Percentiles rank a stretch among this genome's conserved stretches.
These are phyloP conservation scores for Fusarium luffae DNA, from an alignment of 2,329 filamentous ascomycete species.

Conservation along the genomic window DNA sequence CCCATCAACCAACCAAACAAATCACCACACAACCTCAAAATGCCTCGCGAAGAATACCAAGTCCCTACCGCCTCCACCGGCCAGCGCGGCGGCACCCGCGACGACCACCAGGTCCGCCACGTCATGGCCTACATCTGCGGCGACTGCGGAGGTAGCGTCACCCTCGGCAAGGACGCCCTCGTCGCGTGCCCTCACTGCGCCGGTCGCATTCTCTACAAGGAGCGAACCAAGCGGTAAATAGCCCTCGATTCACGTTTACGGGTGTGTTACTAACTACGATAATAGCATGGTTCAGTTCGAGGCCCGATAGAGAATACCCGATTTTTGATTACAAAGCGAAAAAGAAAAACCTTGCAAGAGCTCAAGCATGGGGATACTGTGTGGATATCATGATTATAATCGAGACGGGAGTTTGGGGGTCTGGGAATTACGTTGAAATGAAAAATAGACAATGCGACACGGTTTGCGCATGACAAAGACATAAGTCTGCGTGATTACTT, in stretches of 20 bases:
- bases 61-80: conserved; percentile 68
- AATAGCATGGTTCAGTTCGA: conserved; percentile 97
- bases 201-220: conserved; percentile 96
- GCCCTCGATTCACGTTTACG: rapidly evolving
- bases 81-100: conserved; percentile 56
- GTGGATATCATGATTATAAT: conserved; percentile 37
- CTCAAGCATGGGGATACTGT: conserved; percentile 19
- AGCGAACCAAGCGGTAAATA: conserved; percentile 92
- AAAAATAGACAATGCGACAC: conserved; percentile 35
- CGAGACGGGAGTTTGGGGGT: conserved; percentile 42
- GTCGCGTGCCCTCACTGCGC: conserved; percentile 72
- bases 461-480: conserved; percentile 18
- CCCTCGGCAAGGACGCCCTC: conserved; percentile 61
- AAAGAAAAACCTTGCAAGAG: conserved; percentile 12
- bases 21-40: conserved; percentile 37
- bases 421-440: conserved; percentile 35
- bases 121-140: conserved; percentile 57
- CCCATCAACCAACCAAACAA: not conserved
- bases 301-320: conserved; percentile 69
- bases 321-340: conserved; percentile 22
- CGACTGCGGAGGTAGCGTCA: conserved; percentile 57
- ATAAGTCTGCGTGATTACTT: conserved; percentile 21
- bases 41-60: conserved; percentile 83
- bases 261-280: conserved; percentile 4
- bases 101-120: conserved; percentile 53